phyloP scores from a whole-genome alignment of 176 grass and related monocot species.

The Triticum turgidum region DNA sequence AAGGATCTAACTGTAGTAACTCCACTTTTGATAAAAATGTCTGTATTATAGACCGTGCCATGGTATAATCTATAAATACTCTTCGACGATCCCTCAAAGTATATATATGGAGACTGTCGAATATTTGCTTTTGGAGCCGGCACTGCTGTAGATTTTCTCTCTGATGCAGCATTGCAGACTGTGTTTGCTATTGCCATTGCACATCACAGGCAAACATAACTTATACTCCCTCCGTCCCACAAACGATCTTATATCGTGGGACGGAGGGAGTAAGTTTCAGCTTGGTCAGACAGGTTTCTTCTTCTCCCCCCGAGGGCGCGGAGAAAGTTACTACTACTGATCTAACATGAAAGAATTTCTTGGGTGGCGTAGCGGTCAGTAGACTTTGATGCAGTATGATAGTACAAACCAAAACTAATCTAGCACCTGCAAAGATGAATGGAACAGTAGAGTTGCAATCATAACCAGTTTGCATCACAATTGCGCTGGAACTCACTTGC shows the following conservation, averaged over 20 bases:
- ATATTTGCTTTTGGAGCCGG: conserved; percentile 11
- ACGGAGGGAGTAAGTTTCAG: neutral
- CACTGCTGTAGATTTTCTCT: neutral
- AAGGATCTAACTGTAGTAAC: conserved; percentile 77
- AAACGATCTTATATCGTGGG: too few relatives aligned
- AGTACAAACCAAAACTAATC: neutral
- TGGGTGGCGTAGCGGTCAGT: neutral
- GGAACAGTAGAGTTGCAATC: neutral
- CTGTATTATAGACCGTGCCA: conserved; percentile 61
- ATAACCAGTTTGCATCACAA: conserved; percentile 1
- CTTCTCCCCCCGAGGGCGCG: neutral
- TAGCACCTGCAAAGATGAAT: neutral
- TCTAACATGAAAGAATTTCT: conserved; percentile 20
- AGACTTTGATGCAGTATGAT: neutral
- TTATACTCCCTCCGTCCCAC: too few relatives aligned
- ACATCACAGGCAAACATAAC: neutral
- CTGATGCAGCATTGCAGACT: neutral
- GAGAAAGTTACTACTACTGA: conserved; percentile 13
- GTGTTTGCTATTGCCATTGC: neutral
- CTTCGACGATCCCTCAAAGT: conserved; percentile 18
- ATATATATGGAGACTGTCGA: conserved; percentile 16
- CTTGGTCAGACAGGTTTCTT: neutral
- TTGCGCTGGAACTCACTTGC: neutral
- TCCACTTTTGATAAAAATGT: conserved; percentile 51
- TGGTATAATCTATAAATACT: conserved; percentile 47